These are phyloP conservation scores for Botryosphaeria agaves DNA, from an alignment of 2,329 filamentous ascomycete genomes.

Conservation along the genomic window DNA sequence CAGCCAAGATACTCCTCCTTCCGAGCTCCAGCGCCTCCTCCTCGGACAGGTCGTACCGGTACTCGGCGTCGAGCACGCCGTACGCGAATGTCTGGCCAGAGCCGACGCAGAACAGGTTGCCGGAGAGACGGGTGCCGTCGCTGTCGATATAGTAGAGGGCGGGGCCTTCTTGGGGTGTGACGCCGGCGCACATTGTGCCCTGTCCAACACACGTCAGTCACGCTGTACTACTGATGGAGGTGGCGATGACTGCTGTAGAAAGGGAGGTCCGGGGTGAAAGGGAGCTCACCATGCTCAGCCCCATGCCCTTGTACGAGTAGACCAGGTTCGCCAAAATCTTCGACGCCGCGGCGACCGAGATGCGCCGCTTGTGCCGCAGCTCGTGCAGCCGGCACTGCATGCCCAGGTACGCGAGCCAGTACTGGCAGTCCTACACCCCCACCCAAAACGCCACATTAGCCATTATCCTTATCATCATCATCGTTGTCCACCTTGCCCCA, in stretches of 20 bases:
- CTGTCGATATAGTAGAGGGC: constrained; percentile 98
- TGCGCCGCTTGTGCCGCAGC: constrained; percentile 96
- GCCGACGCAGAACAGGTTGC: constrained; percentile 96
- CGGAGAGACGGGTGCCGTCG: constrained; percentile 80
- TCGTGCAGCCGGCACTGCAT: constrained; percentile 99
- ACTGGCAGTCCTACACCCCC: constrained; percentile 71
- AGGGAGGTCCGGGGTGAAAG: not conserved
- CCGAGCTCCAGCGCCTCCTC: constrained; percentile 86
- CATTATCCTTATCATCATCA: not conserved
- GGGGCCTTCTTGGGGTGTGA: constrained; percentile 86
- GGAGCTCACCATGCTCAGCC: constrained; percentile 59
- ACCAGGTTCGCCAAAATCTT: constrained; percentile 98
- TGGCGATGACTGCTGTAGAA: not conserved
- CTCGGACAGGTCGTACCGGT: constrained; percentile 71
- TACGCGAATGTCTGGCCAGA: constrained; percentile 98
- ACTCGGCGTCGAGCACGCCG: constrained; percentile 91
- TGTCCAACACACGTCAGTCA: constrained; percentile 4
- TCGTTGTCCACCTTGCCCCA: too few relatives aligned
- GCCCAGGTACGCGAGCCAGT: constrained; percentile 96
- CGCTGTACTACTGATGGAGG: too few relatives aligned
- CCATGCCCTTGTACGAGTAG: constrained; percentile 98
- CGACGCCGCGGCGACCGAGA: constrained; percentile 89
- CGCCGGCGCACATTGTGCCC: constrained; percentile 97
- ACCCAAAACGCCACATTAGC: constrained; percentile 4
- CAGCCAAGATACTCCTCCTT: constrained; percentile 80